Base-by-base conservation (phyloP, 495 filamentous ascomycete genomes). In the Pyrenula massariospora region DNA sequence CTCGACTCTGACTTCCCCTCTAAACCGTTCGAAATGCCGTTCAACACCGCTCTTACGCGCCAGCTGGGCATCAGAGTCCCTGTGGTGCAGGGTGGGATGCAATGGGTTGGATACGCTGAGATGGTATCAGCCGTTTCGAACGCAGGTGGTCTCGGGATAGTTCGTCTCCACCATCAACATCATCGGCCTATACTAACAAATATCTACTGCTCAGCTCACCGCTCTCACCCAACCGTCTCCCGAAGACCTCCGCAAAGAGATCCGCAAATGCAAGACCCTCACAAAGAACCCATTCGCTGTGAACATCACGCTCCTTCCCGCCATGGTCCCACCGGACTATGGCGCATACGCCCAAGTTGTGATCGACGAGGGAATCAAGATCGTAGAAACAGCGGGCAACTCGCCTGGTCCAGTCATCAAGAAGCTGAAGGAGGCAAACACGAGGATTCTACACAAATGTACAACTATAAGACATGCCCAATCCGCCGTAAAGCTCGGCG, bases 21-120 rank as follows among this genome's bases (percentile, higher is more conserved):
- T 12, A n/a, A 22, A 56, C 15, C 11, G 20, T 21, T 48, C 10
- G 31, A 57, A 1, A 96, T 97, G 91, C 89, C 88, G 60, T 95
- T 97, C 82, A 84, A 86, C 68, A 97, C 92, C 50, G 87, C 86
- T 58, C 78, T 97, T 54, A 97, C 92, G 51, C 79, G 88, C 65
- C 85, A 85, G 58, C 82, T 97, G 65, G 91, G 92, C 62, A 97
- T 97, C 66, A 77, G 80, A 64, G 90, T 96, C 61, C 93, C 93
- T 57, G 78, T 98, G n/a, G 89, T 98, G 50, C 93, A 98, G 77
- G 93, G 93, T 67, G 93, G 93, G 56, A 96, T 95, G 90, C 91
- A 95, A 81, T 88, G 84, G 84, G 83, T 76, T 52, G 87, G 88
- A 64, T 91, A 90, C 67, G 92, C 92, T 51, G 92, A 96, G 71